A percentile compares a stretch with the other conserved stretches of the same genome.
phyloP scores from a whole-genome alignment of 352 stramenopile genomes.

The Phytophthora kernoviae region DNA sequence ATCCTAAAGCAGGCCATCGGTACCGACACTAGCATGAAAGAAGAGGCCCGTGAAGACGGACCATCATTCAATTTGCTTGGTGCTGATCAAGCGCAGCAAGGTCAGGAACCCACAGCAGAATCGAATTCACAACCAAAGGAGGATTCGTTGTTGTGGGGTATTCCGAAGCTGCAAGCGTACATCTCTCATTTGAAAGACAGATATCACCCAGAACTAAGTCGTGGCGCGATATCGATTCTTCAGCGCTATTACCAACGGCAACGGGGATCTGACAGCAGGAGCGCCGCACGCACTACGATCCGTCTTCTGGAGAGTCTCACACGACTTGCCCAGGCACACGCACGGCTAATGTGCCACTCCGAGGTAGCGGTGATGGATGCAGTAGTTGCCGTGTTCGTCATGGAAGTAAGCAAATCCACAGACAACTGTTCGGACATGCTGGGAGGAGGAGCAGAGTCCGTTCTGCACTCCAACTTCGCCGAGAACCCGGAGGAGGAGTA shows the following conservation, averaged over 20 bases:
- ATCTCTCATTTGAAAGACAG: constrained; percentile 91
- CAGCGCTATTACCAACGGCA: constrained; percentile 92
- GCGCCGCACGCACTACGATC: constrained; percentile 90
- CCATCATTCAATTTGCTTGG: constrained; percentile 18
- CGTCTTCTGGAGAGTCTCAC: constrained; percentile 95
- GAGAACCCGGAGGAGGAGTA: constrained; percentile 69
- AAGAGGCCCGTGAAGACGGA: constrained; percentile 22
- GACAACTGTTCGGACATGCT: constrained; percentile 65
- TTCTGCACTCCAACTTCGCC: constrained; percentile 73
- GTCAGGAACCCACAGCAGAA: background rate
- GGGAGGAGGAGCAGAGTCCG: constrained; percentile 58
- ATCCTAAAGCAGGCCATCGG: constrained; percentile 90
- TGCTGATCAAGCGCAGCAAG: background rate
- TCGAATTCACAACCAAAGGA: constrained; percentile 12
- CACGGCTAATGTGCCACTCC: constrained; percentile 78
- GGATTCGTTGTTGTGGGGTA: constrained; percentile 63
- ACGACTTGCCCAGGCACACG: constrained; percentile 91
- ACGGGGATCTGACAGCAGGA: constrained; percentile 60
- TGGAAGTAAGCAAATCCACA: constrained; percentile 77
- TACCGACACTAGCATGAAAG: constrained; percentile 32
- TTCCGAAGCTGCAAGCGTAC: constrained; percentile 93
- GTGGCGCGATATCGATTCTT: constrained; percentile 85
- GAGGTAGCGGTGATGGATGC: constrained; percentile 77
- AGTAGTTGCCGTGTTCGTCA: constrained; percentile 79
- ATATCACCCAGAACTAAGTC: constrained; percentile 85